phyloP scores from a whole-genome alignment of 2,329 filamentous ascomycete species.

The Aurifilum marmelostoma region DNA sequence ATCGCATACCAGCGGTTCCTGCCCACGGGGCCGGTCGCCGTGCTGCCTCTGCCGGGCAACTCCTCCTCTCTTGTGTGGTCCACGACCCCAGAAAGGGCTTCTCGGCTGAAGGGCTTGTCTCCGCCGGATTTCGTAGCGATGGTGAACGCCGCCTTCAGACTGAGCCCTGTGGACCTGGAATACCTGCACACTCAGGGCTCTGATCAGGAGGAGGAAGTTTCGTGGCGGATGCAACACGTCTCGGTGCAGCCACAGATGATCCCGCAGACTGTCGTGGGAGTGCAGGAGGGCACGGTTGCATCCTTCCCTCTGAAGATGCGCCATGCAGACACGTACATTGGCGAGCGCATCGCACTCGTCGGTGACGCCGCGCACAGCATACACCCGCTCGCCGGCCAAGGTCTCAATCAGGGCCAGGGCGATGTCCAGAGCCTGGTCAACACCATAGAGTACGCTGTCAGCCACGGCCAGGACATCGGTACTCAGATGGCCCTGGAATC shows the following conservation, averaged over 20 bases:
- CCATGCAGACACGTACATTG: slow-evolving; percentile 92
- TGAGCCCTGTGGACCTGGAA: slow-evolving; percentile 76
- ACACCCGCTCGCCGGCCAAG: slow-evolving; percentile 92
- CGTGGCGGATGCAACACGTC: slow-evolving; percentile 82
- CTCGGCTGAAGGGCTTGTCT: slow-evolving; percentile 75
- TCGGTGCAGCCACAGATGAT: slow-evolving; percentile 54
- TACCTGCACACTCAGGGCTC: slow-evolving; percentile 73
- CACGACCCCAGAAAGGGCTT: slow-evolving; percentile 79
- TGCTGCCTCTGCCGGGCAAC: slow-evolving; percentile 85
- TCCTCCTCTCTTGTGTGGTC: slow-evolving; percentile 92
- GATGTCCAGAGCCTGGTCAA: slow-evolving; percentile 80
- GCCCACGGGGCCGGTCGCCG: slow-evolving; percentile 86
- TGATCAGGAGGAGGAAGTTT: slow-evolving; percentile 72
- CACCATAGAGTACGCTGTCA: slow-evolving; percentile 75
- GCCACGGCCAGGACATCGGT: slow-evolving; percentile 87
- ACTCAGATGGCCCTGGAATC: slow-evolving; percentile 75
- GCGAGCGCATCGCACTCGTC: slow-evolving; percentile 86
- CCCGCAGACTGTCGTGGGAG: slow-evolving; percentile 67
- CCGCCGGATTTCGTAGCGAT: slow-evolving; percentile 77
- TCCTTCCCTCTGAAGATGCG: slow-evolving; percentile 90
- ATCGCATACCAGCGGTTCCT: slow-evolving; percentile 95
- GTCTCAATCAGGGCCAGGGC: slow-evolving; percentile 88
- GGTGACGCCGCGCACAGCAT: slow-evolving; percentile 95
- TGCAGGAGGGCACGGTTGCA: slow-evolving; percentile 80
- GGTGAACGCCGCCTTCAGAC: slow-evolving; percentile 91